Evolutionary conservation across 768 basidiomycete species (phyloP), one percentile per base, ranked within the genome.

Genomic region (Brasilioporus rufonigricans): DNA sequence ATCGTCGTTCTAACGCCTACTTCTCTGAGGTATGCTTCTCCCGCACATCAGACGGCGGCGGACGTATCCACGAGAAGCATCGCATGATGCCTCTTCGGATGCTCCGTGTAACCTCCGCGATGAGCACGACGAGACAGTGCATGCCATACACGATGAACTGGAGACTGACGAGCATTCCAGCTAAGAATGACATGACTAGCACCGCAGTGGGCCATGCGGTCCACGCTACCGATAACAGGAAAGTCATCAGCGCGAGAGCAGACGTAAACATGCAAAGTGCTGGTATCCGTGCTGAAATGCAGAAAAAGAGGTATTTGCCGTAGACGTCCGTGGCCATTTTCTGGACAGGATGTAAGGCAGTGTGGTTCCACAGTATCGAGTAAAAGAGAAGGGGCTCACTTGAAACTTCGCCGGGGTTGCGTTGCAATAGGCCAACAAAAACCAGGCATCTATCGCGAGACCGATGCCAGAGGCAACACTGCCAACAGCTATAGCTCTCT

Each of bases 91-190:
- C 52, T 31, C 58, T 59, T 14, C 61, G 58, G 3, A 58, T 27
- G 26, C 12, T 19, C 18, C 60, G 57, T 3, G 24, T 14, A 5
- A 43, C 23, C 7, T 61, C 57, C 23, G 35, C 41, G 2, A 67
- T 11, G n/a, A 59, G 45, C 16, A 60, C 55, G 24, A 57, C 57
- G 3, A 21, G 41, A 7, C 67, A 71, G 68, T 60, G 69, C 4
- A 74, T 62, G 1, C 83, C 82, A 65, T 75, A 86, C 19, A 85
- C 78, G 19, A 88, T 71, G 68, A 86, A 89, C 69, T 89, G 87
- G 43, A 88, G 70, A 8, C 76, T 78, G 73, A 89, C 71, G 11
- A 87, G 63, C 1, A 84, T 31, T 0, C 88, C 87, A 1, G 85
- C 75, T 1, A 78, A 27, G 59, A 81, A 83, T 43, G 77, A 87